Percentiles rank a stretch among this genome's conserved stretches.
phyloP scores from a whole-genome alignment of 2,329 filamentous ascomycete species.

The Neonectria neomacrospora region DNA sequence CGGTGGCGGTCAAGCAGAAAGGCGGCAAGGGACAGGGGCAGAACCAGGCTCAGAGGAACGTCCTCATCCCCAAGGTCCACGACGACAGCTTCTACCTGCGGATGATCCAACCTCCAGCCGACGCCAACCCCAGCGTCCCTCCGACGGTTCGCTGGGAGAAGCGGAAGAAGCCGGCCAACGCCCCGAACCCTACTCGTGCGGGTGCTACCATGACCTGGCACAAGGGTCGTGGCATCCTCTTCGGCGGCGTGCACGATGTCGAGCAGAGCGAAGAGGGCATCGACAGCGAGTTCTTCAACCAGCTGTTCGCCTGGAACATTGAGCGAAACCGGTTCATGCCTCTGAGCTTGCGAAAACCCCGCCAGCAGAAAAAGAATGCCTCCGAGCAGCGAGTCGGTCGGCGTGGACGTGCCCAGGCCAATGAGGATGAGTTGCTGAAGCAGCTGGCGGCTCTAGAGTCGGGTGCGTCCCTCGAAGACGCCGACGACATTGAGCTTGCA shows the following conservation, averaged over 20 bases:
- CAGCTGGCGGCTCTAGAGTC: constrained; percentile 89
- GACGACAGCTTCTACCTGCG: constrained; percentile 95
- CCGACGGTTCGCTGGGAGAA: constrained; percentile 90
- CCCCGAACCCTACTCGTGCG: constrained; percentile 83
- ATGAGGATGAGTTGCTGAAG: constrained; percentile 88
- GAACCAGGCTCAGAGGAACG: constrained; percentile 72
- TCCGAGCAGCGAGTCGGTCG: constrained; percentile 65
- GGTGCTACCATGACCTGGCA: constrained; percentile 95
- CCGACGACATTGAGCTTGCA: constrained; percentile 61
- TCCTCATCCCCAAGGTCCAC: constrained; percentile 88
- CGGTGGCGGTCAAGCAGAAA: constrained; percentile 69
- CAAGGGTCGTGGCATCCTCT: constrained; percentile 90
- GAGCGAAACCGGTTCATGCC: constrained; percentile 96
- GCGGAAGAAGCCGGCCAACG: constrained; percentile 90
- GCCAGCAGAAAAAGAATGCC: constrained; percentile 69
- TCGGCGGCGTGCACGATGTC: constrained; percentile 94
- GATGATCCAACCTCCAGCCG: constrained; percentile 76
- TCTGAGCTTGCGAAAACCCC: constrained; percentile 78
- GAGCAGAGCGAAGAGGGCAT: constrained; percentile 94
- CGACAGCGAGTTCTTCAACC: constrained; percentile 97
- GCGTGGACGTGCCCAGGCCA: constrained; percentile 83
- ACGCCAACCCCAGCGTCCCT: constrained; percentile 71
- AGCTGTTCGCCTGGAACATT: constrained; percentile 91
- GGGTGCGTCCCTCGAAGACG: constrained; percentile 70
- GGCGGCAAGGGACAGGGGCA: constrained; percentile 65